Percentiles rank a stretch among this genome's conserved stretches.
Evolutionary conservation across 2,329 filamentous ascomycete species (phyloP).

Genomic region (Arthroderma sp.): DNA sequence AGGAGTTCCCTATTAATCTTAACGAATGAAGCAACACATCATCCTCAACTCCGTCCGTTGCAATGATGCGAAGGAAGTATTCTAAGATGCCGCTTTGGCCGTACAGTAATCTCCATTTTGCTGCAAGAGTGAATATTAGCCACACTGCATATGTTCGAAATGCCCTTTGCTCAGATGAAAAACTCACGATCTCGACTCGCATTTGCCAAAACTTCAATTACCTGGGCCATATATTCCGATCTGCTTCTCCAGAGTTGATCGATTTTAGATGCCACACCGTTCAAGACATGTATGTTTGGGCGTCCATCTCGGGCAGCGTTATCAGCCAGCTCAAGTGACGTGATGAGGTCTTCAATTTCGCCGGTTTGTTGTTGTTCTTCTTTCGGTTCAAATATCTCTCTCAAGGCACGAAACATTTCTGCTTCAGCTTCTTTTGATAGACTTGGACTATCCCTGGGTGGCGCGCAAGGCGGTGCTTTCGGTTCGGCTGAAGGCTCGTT

Average conservation of each 20-base stretch:
- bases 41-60: slow-evolving; percentile 18
- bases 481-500: too few relatives aligned
- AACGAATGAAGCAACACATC: slow-evolving; percentile 27
- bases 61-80: slow-evolving; percentile 29
- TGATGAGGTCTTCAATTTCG: slow-evolving; percentile 18
- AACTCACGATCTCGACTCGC: slow-evolving; percentile 31
- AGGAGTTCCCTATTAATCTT: slow-evolving; percentile 32
- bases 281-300: slow-evolving; percentile 15
- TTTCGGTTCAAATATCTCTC: slow-evolving; percentile 17
- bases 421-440: slow-evolving; percentile 20
- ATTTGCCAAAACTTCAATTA: slow-evolving; percentile 28
- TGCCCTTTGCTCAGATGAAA: not conserved
- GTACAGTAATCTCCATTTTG: slow-evolving; percentile 26
- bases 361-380: slow-evolving; percentile 14
- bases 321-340: slow-evolving; percentile 20
- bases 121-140: slow-evolving; percentile 14
- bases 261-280: slow-evolving; percentile 19
- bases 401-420: slow-evolving; percentile 23
- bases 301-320: slow-evolving; percentile 13
- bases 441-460: slow-evolving; percentile 9
- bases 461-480: slow-evolving; percentile 12
- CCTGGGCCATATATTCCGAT: slow-evolving; percentile 23
- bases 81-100: slow-evolving; percentile 28
- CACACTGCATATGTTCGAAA: not conserved
- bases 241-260: slow-evolving; percentile 24